Conservation (phyloP, 805 yeast genomes). For the Suhomyces emberorum region DNA sequence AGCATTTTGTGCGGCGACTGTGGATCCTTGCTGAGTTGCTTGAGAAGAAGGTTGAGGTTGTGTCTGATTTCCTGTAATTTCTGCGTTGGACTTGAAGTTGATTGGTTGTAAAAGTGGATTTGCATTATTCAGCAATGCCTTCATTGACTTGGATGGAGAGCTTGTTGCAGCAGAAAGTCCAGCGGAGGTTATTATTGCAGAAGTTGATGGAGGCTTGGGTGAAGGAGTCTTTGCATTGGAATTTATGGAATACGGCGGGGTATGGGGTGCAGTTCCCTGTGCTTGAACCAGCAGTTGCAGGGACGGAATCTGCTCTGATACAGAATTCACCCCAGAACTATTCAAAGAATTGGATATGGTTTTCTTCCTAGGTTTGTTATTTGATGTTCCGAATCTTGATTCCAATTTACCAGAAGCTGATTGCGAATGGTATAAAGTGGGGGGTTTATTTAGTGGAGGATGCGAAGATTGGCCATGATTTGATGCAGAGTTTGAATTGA, state of each 20-base stretch:
- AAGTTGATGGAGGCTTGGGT: slow-evolving; percentile 28
- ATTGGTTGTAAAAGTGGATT: slow-evolving; percentile 56
- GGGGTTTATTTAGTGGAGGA: slow-evolving; percentile 38
- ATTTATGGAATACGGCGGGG: slow-evolving; percentile 41
- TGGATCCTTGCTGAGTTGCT: background rate
- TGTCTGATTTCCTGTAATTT: background rate
- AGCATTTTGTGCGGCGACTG: background rate
- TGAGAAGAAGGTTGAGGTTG: background rate
- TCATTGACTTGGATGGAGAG: slow-evolving; percentile 46
- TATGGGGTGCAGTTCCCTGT: slow-evolving; percentile 29
- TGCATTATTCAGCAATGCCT: slow-evolving; percentile 44
- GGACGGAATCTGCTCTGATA: background rate
- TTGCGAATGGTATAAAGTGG: slow-evolving; percentile 41
- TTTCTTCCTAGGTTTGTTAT: slow-evolving; percentile 33
- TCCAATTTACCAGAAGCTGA: slow-evolving; percentile 41
- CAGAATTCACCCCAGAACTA: slow-evolving; percentile 5
- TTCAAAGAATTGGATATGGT: slow-evolving; percentile 37
- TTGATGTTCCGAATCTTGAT: slow-evolving; percentile 17
- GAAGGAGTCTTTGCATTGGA: slow-evolving; percentile 33
- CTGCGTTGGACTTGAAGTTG: slow-evolving; percentile 36
- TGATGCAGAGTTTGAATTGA: slow-evolving; percentile 8
- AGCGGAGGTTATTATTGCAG: slow-evolving; percentile 14
- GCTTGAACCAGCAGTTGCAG: slow-evolving; percentile 14
- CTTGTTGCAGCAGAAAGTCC: slow-evolving; percentile 17
- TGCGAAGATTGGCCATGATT: slow-evolving; percentile 1